A percentile compares a stretch with the other conserved stretches of the same genome.
phyloP scores from a whole-genome alignment of 441 rosid species.

The Gossypium trilobum region DNA sequence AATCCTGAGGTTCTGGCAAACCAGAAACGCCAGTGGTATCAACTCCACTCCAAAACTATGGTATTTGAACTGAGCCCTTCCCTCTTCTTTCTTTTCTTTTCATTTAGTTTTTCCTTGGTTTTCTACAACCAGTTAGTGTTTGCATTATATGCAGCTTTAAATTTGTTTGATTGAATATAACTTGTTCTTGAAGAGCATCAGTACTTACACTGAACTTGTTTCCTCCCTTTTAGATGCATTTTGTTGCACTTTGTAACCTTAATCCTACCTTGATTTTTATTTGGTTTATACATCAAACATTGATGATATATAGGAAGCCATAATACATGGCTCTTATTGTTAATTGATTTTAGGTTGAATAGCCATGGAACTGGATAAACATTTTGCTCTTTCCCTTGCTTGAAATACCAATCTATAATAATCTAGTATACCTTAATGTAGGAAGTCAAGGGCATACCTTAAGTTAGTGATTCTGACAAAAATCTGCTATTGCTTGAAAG shows the following conservation, averaged over 20 bases:
- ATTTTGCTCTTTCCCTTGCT: not conserved
- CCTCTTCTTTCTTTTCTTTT: not conserved
- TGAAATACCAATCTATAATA: not conserved
- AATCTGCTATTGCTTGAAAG: not conserved
- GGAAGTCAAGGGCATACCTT: not conserved
- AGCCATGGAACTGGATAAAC: not conserved
- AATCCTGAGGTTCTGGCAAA: slow-evolving; percentile 92
- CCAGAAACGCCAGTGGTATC: slow-evolving; percentile 96
- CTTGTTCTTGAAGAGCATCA: not conserved
- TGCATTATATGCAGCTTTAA: not conserved
- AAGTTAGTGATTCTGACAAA: not conserved
- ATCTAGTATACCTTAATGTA: not conserved
- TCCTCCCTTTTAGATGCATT: not conserved
- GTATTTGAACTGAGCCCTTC: slow-evolving; percentile 28
- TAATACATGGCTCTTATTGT: not conserved
- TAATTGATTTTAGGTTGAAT: not conserved
- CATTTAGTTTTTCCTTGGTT: not conserved
- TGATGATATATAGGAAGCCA: not conserved
- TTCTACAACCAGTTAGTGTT: not conserved
- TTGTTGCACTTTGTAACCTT: not conserved
- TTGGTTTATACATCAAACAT: not conserved
- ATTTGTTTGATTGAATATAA: not conserved
- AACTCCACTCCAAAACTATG: slow-evolving; percentile 72
- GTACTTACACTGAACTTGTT: not conserved
- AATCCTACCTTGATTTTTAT: not conserved